Conservation (phyloP, 1,139 yeast genomes). For the Scheffersomyces lignicola region DNA sequence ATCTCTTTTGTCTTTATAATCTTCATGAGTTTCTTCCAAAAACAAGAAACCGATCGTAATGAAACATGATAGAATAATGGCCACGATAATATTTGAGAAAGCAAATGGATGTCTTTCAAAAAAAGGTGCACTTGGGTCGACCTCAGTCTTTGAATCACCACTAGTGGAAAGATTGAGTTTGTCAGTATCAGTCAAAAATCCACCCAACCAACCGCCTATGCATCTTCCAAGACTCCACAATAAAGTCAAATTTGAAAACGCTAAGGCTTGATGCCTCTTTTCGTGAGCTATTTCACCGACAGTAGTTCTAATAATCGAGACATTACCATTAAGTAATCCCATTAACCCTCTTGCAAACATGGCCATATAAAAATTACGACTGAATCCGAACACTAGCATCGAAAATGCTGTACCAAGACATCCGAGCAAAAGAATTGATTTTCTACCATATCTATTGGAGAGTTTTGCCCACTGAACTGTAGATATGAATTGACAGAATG, state of each 20-base stretch:
- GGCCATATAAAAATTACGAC: constrained; percentile 51
- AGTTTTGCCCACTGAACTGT: constrained; percentile 61
- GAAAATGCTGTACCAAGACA: constrained; percentile 50
- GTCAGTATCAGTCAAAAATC: constrained; percentile 17
- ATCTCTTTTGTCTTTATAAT: constrained; percentile 42
- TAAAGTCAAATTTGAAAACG: constrained; percentile 60
- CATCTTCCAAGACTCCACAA: constrained; percentile 59
- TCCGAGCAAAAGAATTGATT: constrained; percentile 53
- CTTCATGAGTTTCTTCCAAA: constrained; percentile 59
- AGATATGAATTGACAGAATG: constrained; percentile 53
- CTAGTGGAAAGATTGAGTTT: neutral
- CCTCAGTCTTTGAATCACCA: neutral
- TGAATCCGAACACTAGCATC: constrained; percentile 52
- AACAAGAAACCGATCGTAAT: constrained; percentile 49
- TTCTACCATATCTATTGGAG: constrained; percentile 59
- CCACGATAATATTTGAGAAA: constrained; percentile 57
- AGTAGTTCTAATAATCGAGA: constrained; percentile 59
- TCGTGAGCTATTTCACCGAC: constrained; percentile 61
- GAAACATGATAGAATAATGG: constrained; percentile 36
- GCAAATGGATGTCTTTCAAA: constrained; percentile 49
- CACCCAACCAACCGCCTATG: constrained; percentile 50
- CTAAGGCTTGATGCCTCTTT: constrained; percentile 59
- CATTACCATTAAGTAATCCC: constrained; percentile 63
- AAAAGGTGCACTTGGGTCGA: constrained; percentile 9
- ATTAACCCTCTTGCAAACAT: constrained; percentile 50